These are phyloP conservation scores for Ichthyophthirius multifiliis DNA, from an alignment of 169 alveolate species.

Conservation along the genomic window DNA sequence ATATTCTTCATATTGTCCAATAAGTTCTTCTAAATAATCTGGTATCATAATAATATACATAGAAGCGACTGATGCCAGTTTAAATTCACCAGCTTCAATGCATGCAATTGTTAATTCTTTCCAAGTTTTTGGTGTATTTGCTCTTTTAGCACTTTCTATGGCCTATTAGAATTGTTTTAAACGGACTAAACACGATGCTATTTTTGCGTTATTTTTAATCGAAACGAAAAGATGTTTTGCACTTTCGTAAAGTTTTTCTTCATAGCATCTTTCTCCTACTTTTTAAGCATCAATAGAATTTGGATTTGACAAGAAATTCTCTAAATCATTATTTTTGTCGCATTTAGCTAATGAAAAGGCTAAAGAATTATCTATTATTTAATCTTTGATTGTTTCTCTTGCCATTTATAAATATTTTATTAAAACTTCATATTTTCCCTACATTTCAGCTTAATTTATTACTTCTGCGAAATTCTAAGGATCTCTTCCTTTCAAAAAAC, in stretches of 20 bases:
- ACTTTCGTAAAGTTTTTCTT: slow-evolving; percentile 85
- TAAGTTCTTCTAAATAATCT: slow-evolving; percentile 96
- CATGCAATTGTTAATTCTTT: slow-evolving; percentile 85
- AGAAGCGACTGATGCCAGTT: slow-evolving; percentile 83
- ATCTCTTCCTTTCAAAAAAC: slow-evolving; percentile 93
- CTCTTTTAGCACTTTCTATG: slow-evolving; percentile 98
- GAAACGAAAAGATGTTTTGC: slow-evolving; percentile 94
- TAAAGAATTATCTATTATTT: slow-evolving; percentile 91
- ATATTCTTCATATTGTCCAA: slow-evolving; percentile 91
- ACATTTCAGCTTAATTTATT: slow-evolving; percentile 78
- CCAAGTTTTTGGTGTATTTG: slow-evolving; percentile 97
- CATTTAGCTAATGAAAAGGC: slow-evolving; percentile 92
- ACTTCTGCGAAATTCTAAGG: slow-evolving; percentile 83
- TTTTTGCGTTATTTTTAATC: slow-evolving; percentile 95
- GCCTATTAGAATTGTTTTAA: slow-evolving; percentile 95
- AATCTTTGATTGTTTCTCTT: slow-evolving; percentile 88
- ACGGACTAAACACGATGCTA: slow-evolving; percentile 95
- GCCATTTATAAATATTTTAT: slow-evolving; percentile 92
- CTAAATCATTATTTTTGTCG: slow-evolving; percentile 89
- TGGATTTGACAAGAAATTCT: slow-evolving; percentile 89
- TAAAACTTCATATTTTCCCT: slow-evolving; percentile 85
- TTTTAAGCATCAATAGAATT: slow-evolving; percentile 90
- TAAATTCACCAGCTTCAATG: slow-evolving; percentile 83
- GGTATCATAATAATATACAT: slow-evolving; percentile 96
- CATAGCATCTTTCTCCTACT: slow-evolving; percentile 93